Base-by-base conservation (phyloP, 2,329 filamentous ascomycete genomes). In the Aspergillus fructus region DNA sequence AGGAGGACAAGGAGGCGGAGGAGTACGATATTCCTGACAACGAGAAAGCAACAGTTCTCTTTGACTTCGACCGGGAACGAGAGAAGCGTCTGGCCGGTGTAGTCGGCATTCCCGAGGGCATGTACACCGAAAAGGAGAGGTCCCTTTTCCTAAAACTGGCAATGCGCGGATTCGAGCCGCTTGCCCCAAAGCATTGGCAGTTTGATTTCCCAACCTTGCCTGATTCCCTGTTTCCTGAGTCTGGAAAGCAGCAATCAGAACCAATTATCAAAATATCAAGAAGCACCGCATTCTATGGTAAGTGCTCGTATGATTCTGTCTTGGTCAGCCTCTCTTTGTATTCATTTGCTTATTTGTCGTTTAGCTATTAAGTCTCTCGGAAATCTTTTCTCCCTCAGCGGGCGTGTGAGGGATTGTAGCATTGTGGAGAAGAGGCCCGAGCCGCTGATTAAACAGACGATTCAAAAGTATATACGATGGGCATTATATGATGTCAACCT, bases 121-220 rank as follows among this genome's bases (percentile, higher is more conserved):
- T 79, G 45, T 86, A 81, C 80, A 74, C 77, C 3, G 72, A 79
- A 24, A 79, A 81, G 52, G 81, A 85, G 54, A 77, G 80, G 41
- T 76, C 78, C 34, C 71, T 86, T 2, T 81, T 81, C 61, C 78
- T 80, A 56, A 80, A 80, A 56, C 76, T 86, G 30, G 76, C 77
- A 5, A 78, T 81, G 71, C 81, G 83, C 42, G 83, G 84, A 15
- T 80, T 79, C 52, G 83, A 85, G 69, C 80, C 84, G 9, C 68
- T 86, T 1, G 66, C 86, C 12, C 81, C 82, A 2, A 66, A 69
- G 12, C 72, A 73, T 59, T 85, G 83, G 82, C 72, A 75, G 45
- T 68, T 77, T 49, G 83, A 85, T 61, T 85, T 85, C 60, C 70
- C 72, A 8, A 83, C 79, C 15, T 66, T 86, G 13, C 83, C 83